Conservation (phyloP, 1,139 yeast species). For the Lipomyces yarrowii region DNA sequence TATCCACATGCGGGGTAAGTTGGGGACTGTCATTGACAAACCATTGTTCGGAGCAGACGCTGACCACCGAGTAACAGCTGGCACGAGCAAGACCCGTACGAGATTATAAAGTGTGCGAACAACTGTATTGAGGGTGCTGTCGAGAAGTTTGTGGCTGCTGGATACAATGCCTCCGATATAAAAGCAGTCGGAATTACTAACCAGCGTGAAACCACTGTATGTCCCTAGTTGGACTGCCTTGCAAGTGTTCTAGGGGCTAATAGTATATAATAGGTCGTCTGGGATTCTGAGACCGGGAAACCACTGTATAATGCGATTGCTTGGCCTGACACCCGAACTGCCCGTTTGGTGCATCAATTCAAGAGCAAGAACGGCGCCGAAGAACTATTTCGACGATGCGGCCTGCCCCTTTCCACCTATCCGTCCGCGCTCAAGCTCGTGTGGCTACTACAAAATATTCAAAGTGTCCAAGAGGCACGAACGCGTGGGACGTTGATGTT, state of each 20-base stretch:
- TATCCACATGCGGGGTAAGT: slow-evolving; percentile 46
- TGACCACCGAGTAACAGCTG: slow-evolving; percentile 46
- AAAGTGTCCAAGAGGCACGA: slow-evolving; percentile 67
- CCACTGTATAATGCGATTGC: slow-evolving; percentile 89
- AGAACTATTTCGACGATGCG: slow-evolving; percentile 67
- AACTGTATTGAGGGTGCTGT: slow-evolving; percentile 45
- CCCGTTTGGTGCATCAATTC: slow-evolving; percentile 69
- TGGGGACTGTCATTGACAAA: slow-evolving; percentile 56
- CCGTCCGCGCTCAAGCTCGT: slow-evolving; percentile 88
- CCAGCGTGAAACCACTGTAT: slow-evolving; percentile 90
- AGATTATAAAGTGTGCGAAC: slow-evolving; percentile 72
- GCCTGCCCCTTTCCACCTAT: slow-evolving; percentile 87
- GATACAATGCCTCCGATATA: slow-evolving; percentile 40
- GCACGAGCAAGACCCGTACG: slow-evolving; percentile 94
- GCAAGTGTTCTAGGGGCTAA: neutral
- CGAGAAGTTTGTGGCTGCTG: slow-evolving; percentile 39
- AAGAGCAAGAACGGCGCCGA: slow-evolving; percentile 62
- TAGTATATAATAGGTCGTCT: slow-evolving; percentile 47
- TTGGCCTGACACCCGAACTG: slow-evolving; percentile 93
- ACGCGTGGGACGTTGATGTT: slow-evolving; percentile 80
- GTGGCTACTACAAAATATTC: slow-evolving; percentile 86
- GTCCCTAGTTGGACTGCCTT: neutral
- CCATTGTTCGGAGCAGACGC: slow-evolving; percentile 40
- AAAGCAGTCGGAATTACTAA: slow-evolving; percentile 68
- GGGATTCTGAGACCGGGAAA: slow-evolving; percentile 83